Base-by-base conservation (phyloP, 805 yeast species). In the Cyberlindnera maritima region DNA sequence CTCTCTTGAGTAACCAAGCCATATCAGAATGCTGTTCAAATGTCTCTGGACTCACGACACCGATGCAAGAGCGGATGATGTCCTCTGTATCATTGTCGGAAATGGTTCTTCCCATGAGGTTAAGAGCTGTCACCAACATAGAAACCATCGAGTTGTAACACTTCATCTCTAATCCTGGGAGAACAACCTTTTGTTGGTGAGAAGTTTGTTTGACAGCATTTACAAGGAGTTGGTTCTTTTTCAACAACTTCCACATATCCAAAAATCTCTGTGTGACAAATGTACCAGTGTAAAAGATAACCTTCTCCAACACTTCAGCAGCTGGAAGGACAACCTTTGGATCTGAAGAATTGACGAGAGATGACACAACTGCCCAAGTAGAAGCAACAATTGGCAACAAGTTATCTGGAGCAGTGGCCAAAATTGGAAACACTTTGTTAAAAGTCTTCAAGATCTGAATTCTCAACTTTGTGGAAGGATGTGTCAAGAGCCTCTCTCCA, bases 401-500 rank as follows among this genome's bases (percentile, higher is more conserved):
- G 42, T 68, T 68, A 11, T 67, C 62, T 14, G 63, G 58, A 36
- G 74, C 69, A 0, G 85, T 72, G 0, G 87, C 76, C 19, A 86
- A 62, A 21, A 83, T 58, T 0, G 85, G 85, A 3, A 80, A 48
- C 0, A 74, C 63, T 15, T 67, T 62, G 6, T 63, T 55, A 17
- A 77, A 60, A 1, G 87, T 72, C 28, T 65, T 69, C 44, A 91
- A 61, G 6, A 89, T 74, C 49, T 80, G 83, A 3, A 76, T 60
- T 36, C 79, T 75, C 26, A 92, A 63, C 3, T 72, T 65, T 2
- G 74, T 63, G 0, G 95, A 83, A 2, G 79, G 77, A 56, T 87
- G 94, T 2, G 88, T 80, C 32, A 88, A 65, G 25, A 79, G 71
- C 48, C 88, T 69, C 44, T 87, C 85, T 7, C 92, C 84, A 60